Base-by-base conservation (phyloP, 495 filamentous ascomycete genomes). In the Pseudotulostoma volvatum region DNA sequence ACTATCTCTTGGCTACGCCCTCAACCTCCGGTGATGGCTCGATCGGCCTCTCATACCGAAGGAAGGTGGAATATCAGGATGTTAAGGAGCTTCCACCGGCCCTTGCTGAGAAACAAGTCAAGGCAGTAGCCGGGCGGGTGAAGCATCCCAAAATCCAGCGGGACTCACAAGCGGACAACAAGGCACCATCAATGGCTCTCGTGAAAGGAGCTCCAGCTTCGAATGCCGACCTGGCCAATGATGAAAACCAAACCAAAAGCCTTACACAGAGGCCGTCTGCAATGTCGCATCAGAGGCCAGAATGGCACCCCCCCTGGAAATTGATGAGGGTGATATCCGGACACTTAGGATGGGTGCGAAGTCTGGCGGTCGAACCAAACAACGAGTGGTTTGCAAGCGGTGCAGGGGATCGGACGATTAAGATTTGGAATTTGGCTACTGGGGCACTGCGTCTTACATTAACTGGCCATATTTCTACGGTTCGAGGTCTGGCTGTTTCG, bases 281-380 rank as follows among this genome's bases (percentile, higher is more conserved):
- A 21, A 67, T 79, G 13, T 67, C 77, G 47, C 85, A 88, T 51
- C 61, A 77, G 42, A 78, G 73, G 46, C 92, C 92, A 8, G 76
- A 90, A 31, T 99, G 92, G 92, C 88, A 96, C 53, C 70, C 88
- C 36, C 92, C 92, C 19, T 96, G 92, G 92, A 95, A 96, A 71
- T 74, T 96, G 44, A 86, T 93, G 80, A 72, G 92, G 38, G 90
- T 99, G 39, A 93, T 99, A 40, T 93, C 84, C 5, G 92, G 92
- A 19, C 92, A 96, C 58, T 51, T 95, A 48, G 92, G 92, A 25
- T 99, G 92, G 92, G 92, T 99, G 42, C 73, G 92, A 28, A 73
- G 73, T 48, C 61, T 97, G 51, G 83, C 88, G 9, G 79, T 96
- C 28, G 92, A 96, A 54, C 92, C 92, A 1, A 81, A 84, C 48